Conservation (phyloP, 192 early-diverging fungal genomes). For the Rhizophagus clarus region DNA sequence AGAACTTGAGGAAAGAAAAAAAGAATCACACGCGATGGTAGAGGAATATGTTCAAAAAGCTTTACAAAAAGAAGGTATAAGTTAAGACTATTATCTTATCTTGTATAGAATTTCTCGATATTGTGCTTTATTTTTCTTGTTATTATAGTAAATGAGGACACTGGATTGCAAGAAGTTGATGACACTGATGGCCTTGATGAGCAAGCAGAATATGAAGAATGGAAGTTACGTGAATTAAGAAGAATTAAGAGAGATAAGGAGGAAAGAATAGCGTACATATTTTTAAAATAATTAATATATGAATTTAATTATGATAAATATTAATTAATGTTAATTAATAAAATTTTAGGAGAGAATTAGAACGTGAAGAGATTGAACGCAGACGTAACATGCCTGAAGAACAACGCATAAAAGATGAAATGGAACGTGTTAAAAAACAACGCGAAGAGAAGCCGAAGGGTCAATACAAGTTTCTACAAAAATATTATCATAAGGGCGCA, state of each 20-base stretch:
- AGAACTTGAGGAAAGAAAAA: conserved; percentile 63
- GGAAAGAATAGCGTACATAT: conserved; percentile 63
- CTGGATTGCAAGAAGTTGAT: conserved; percentile 64
- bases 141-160: conserved; percentile 45
- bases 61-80: conserved; percentile 52
- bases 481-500: conserved; percentile 88
- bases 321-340: background rate
- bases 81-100: conserved; percentile 31
- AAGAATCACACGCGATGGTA: conserved; percentile 77
- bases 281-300: background rate
- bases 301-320: background rate
- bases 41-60: conserved; percentile 72
- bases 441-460: conserved; percentile 63
- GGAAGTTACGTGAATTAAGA: conserved; percentile 88
- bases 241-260: conserved; percentile 88
- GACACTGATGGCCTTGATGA: conserved; percentile 92
- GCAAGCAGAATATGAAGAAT: conserved; percentile 85
- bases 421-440: conserved; percentile 59
- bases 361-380: conserved; percentile 79
- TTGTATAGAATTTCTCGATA: conserved; percentile 1
- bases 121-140: conserved; percentile 13
- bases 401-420: conserved; percentile 72
- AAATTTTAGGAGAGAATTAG: conserved; percentile 59
- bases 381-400: conserved; percentile 83
- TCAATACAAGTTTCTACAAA: conserved; percentile 67